Evolutionary conservation across 768 basidiomycete genomes (phyloP).

Genomic region (Strobilomyces dryophilus): DNA sequence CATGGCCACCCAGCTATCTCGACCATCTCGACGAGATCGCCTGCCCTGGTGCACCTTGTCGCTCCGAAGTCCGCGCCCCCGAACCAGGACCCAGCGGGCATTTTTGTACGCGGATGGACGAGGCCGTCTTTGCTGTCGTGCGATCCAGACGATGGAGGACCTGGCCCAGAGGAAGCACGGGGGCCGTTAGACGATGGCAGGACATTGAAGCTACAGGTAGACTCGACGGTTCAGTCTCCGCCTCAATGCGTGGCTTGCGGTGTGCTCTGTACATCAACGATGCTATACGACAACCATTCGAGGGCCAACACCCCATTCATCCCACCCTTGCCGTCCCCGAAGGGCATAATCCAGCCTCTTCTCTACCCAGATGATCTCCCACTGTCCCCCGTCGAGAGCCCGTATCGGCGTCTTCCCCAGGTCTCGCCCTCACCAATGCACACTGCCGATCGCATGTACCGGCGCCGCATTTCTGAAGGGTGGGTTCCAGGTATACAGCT

Average conservation of each 20-base stretch:
- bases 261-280: conserved; percentile 10
- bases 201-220: no score
- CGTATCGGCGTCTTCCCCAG: no score
- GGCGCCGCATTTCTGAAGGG: no score
- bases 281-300: conserved; percentile 30
- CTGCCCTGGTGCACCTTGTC: conserved; percentile 25
- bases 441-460: no score
- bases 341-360: conserved; percentile 1
- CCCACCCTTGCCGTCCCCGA: conserved; percentile 38
- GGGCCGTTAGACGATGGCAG: no score
- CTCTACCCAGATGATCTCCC: no score
- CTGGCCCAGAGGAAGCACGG: no score
- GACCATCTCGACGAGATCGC: conserved; percentile 17
- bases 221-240: no score
- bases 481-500: no score
- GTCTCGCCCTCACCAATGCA: no score
- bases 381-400: no score
- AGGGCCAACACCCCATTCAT: conserved; percentile 34
- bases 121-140: conserved; percentile 15
- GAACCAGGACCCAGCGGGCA: conserved; percentile 22
- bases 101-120: conserved; percentile 17
- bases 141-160: background rate
- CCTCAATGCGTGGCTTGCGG: no score
- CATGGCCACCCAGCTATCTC: conserved; percentile 27
- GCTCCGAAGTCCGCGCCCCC: conserved; percentile 30